Evolutionary conservation across 768 basidiomycete genomes (phyloP).

Genomic region (Lepiota venenata): DNA sequence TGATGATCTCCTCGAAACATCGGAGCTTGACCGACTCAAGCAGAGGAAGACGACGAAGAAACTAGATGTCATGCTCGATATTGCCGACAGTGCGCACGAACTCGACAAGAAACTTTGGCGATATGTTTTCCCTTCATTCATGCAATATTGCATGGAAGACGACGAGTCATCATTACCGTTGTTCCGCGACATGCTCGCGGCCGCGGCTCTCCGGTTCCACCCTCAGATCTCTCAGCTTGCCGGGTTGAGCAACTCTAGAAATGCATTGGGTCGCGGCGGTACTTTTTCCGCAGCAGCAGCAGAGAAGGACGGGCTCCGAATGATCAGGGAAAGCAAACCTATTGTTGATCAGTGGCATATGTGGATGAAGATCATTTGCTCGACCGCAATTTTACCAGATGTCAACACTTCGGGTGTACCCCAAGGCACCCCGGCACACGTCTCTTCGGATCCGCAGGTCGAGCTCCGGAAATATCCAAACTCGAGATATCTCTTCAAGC

Average conservation of each 20-base stretch:
- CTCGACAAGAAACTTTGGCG: conserved; percentile 74
- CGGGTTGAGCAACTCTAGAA: conserved; percentile 49
- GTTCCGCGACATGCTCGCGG: conserved; percentile 65
- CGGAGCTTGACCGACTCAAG: conserved; percentile 57
- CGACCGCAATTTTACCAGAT: conserved; percentile 71
- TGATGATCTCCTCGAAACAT: conserved; percentile 62
- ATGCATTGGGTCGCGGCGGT: conserved; percentile 32
- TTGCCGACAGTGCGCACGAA: conserved; percentile 68
- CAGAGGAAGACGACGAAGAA: conserved; percentile 62
- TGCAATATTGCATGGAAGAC: conserved; percentile 52
- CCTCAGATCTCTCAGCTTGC: conserved; percentile 70
- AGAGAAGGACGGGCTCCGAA: conserved; percentile 51
- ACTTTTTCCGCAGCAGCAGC: conserved; percentile 39
- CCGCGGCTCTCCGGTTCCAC: conserved; percentile 68
- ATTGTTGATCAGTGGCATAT: conserved; percentile 77
- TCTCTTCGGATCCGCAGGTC: conserved; percentile 51
- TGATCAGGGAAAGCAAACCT: conserved; percentile 53
- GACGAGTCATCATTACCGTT: conserved; percentile 39
- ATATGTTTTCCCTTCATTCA: conserved; percentile 63
- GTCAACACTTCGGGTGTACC: conserved; percentile 66
- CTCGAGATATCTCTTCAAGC: conserved; percentile 78
- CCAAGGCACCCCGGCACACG: conserved; percentile 7
- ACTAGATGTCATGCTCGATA: conserved; percentile 55
- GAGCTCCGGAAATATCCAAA: conserved; percentile 83
- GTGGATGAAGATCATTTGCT: conserved; percentile 83